Conservation (phyloP, 257 asterid genomes). For the Avicennia marina region DNA sequence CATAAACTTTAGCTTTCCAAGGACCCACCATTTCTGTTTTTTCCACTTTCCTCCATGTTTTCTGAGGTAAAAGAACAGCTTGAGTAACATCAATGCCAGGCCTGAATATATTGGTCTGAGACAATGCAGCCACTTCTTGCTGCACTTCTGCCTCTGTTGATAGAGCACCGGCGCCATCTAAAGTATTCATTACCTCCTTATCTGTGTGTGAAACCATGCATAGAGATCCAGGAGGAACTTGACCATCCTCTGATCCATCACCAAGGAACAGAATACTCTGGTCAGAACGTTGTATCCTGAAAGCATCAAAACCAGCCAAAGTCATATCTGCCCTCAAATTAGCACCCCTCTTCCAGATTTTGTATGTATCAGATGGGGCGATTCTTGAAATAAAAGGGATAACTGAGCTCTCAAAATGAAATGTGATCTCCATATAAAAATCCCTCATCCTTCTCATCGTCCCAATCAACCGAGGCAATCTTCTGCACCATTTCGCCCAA, state of each 20-base stretch:
- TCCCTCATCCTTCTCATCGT: conserved; percentile 95
- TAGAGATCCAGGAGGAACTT: conserved; percentile 74
- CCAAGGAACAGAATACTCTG: conserved; percentile 95
- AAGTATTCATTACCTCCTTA: conserved; percentile 84
- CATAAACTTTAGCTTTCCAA: conserved; percentile 93
- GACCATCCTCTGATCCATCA: conserved; percentile 92
- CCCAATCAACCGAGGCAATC: conserved; percentile 78
- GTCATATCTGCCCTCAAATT: conserved; percentile 97
- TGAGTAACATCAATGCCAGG: conserved; percentile 95
- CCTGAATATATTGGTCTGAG: conserved; percentile 85
- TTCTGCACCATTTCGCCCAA: conserved; percentile 99
- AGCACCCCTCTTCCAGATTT: conserved; percentile 93
- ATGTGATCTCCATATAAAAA: conserved; percentile 95
- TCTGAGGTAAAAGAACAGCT: conserved; percentile 89
- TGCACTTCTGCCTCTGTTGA: conserved; percentile 79
- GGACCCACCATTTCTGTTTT: conserved; percentile 72
- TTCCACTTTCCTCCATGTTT: conserved; percentile 87
- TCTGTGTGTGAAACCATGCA: conserved; percentile 86
- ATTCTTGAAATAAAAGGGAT: conserved; percentile 94
- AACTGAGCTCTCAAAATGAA: conserved; percentile 95
- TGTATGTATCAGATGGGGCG: conserved; percentile 96
- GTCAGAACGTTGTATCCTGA: conserved; percentile 89
- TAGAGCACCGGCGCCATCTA: conserved; percentile 92
- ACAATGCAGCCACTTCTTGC: conserved; percentile 82
- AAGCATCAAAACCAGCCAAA: conserved; percentile 93